Conservation (phyloP, 2,329 filamentous ascomycete species). For the Arthrobotrys conoides region DNA sequence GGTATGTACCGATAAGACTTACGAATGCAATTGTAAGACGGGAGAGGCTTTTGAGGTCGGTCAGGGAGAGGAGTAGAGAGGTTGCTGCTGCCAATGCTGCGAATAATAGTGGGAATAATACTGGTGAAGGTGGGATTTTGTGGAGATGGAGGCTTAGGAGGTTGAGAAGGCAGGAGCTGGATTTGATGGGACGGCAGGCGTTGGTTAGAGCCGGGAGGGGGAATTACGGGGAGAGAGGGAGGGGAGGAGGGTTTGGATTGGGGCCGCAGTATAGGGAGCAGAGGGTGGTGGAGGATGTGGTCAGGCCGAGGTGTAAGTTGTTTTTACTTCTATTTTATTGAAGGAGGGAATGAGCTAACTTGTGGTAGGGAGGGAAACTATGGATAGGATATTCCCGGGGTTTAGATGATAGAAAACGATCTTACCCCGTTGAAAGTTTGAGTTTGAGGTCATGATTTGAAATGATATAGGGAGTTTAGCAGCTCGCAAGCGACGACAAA, state of each 20-base stretch:
- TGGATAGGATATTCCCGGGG: slow-evolving; percentile 59
- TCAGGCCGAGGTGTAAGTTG: slow-evolving; percentile 55
- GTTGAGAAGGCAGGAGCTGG: slow-evolving; percentile 53
- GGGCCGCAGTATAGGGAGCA: slow-evolving; percentile 20
- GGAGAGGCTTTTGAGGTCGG: slow-evolving; percentile 77
- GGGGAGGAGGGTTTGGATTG: slow-evolving; percentile 19
- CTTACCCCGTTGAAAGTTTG: not conserved
- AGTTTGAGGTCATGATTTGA: too few species aligned
- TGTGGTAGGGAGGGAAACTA: slow-evolving; percentile 46
- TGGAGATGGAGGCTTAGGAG: slow-evolving; percentile 50
- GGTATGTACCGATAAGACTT: slow-evolving; percentile 77
- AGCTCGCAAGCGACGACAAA: not conserved
- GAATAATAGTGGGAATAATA: not conserved
- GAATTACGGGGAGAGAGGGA: slow-evolving; percentile 19
- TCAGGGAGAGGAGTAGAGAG: slow-evolving; percentile 70
- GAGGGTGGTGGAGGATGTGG: slow-evolving; percentile 47
- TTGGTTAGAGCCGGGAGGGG: slow-evolving; percentile 37
- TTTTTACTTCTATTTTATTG: not conserved
- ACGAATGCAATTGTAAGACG: slow-evolving; percentile 89
- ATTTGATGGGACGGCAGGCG: slow-evolving; percentile 51
- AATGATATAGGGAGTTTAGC: not conserved
- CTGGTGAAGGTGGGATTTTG: slow-evolving; percentile 30
- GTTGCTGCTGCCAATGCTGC: slow-evolving; percentile 2
- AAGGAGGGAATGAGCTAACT: not conserved
- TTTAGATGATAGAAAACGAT: slow-evolving; percentile 37